These are phyloP conservation scores for Acaromyces ingoldii DNA, from an alignment of 1,284 basidiomycete genomes.

Conservation along the genomic window DNA sequence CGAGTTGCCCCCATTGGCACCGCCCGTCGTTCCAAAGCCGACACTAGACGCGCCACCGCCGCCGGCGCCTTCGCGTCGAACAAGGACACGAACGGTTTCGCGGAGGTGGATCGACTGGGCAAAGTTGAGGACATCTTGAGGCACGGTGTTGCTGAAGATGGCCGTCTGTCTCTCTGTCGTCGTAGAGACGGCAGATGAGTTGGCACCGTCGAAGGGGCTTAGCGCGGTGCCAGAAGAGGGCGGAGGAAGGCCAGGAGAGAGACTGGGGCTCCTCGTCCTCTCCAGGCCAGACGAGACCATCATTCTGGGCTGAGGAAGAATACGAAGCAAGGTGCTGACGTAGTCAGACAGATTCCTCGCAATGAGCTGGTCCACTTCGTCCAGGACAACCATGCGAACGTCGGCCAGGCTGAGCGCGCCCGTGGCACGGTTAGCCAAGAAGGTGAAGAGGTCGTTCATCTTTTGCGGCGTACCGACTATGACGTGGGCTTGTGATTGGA, in stretches of 20 bases:
- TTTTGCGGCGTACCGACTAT: constrained; percentile 96
- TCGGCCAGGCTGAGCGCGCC: constrained; percentile 60
- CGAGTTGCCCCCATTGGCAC: neutral
- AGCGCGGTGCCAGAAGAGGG: constrained; percentile 56
- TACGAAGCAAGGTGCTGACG: constrained; percentile 83
- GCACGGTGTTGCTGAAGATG: constrained; percentile 89
- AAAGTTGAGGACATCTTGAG: constrained; percentile 86
- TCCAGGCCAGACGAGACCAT: constrained; percentile 5
- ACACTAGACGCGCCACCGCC: neutral
- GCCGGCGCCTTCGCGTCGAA: constrained; percentile 73
- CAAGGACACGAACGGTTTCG: constrained; percentile 91
- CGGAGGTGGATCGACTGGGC: constrained; percentile 78
- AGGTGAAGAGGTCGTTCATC: constrained; percentile 81
- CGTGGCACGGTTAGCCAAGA: constrained; percentile 57
- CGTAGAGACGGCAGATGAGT: constrained; percentile 36
- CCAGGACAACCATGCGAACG: constrained; percentile 84
- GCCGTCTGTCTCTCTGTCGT: constrained; percentile 84
- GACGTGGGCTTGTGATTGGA: constrained; percentile 65
- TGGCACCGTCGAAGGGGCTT: constrained; percentile 18
- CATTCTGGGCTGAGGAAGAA: constrained; percentile 67
- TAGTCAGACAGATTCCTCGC: constrained; percentile 92
- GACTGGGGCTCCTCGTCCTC: constrained; percentile 10
- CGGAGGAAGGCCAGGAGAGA: constrained; percentile 58
- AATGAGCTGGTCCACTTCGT: constrained; percentile 96
- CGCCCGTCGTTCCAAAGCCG: neutral